Evolutionary conservation across 75 land plant species (phyloP).

Genomic region (Cunninghamia lanceolata): DNA sequence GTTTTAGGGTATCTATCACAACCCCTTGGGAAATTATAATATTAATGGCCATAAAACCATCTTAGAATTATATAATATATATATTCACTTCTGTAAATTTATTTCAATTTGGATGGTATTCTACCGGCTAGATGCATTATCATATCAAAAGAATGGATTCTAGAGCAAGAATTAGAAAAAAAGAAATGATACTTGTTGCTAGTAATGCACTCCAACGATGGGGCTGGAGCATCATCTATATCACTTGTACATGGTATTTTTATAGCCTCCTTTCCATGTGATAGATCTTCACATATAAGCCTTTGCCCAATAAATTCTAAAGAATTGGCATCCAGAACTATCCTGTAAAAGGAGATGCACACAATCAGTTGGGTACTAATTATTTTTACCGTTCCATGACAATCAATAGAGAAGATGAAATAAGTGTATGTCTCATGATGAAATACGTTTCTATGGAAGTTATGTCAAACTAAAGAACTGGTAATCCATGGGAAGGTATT

Average conservation of each 20-base stretch:
- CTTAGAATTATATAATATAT: neutral
- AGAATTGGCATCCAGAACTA: neutral
- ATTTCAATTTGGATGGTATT: neutral
- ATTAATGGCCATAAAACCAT: neutral
- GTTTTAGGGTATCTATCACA: neutral
- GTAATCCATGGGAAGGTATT: neutral
- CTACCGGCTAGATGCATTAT: neutral
- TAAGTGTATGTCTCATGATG: neutral
- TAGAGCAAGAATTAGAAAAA: neutral
- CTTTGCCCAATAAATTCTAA: constrained; percentile 20
- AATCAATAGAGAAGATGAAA: neutral
- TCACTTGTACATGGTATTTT: constrained; percentile 40
- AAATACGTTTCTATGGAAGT: neutral
- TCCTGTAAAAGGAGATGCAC: neutral
- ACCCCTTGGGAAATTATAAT: neutral
- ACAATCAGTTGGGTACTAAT: neutral
- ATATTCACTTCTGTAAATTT: no score
- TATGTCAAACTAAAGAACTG: neutral
- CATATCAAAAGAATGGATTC: neutral
- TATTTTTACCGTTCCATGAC: neutral
- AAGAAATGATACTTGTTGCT: neutral
- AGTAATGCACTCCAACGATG: constrained; percentile 2
- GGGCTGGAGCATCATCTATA: constrained; percentile 8
- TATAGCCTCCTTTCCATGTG: constrained; percentile 27
- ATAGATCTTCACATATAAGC: constrained; percentile 31